Conservation (phyloP, 2,329 filamentous ascomycete species). For the Fusarium sp. region DNA sequence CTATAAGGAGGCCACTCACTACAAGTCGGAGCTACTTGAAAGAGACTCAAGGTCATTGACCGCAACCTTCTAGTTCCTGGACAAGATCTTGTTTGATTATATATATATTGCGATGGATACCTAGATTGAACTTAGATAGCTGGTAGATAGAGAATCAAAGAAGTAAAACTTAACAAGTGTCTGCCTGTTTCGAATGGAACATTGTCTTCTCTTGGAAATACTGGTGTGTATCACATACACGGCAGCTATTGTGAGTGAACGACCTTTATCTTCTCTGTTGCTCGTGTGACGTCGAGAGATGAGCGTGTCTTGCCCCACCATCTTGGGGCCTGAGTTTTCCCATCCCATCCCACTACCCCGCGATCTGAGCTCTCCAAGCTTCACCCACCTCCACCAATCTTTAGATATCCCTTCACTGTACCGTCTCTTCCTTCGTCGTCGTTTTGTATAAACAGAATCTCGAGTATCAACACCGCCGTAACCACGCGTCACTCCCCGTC, state of each 20-base stretch:
- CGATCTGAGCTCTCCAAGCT: slow-evolving; percentile 12
- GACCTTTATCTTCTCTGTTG: neutral
- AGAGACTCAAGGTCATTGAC: slow-evolving; percentile 5
- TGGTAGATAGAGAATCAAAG: neutral
- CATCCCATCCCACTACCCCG: slow-evolving; percentile 28
- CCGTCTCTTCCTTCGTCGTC: neutral
- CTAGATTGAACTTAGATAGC: slow-evolving; percentile 4
- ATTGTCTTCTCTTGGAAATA: neutral
- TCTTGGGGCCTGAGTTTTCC: slow-evolving; percentile 14
- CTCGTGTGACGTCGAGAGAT: neutral
- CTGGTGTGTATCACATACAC: neutral
- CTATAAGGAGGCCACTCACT: neutral
- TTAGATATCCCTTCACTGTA: neutral
- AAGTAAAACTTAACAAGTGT: neutral
- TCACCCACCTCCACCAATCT: neutral
- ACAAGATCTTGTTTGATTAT: neutral
- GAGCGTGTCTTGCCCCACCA: slow-evolving; percentile 6
- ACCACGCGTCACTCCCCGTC: neutral
- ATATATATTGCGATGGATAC: neutral
- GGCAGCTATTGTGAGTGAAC: neutral
- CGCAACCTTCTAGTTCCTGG: neutral
- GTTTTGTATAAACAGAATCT: neutral
- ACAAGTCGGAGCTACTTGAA: neutral
- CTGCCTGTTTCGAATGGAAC: neutral
- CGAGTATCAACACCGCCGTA: neutral